Conservation (phyloP, 2,329 filamentous ascomycete species). For the Aspergillus pseudoviridinutans region DNA sequence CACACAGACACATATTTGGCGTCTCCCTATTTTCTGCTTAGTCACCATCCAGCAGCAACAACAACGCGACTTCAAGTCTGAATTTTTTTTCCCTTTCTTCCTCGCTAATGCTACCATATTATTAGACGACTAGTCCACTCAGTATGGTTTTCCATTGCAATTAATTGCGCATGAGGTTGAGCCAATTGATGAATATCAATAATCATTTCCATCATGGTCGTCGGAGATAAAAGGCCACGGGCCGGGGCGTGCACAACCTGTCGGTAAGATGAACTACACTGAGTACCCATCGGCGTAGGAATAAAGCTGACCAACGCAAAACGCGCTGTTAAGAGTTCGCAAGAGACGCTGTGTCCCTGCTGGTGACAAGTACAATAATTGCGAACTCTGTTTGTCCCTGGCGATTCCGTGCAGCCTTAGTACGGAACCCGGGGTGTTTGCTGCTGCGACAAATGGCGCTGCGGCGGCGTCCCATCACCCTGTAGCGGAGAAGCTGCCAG, state of each 20-base stretch:
- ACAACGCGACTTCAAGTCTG: not conserved
- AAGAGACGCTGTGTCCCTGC: conserved; percentile 17
- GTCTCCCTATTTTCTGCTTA: not conserved
- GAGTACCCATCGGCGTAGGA: not conserved
- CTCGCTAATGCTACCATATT: not conserved
- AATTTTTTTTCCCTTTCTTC: not conserved
- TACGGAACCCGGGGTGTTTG: not conserved
- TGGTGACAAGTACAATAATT: conserved; percentile 5
- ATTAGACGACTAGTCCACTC: not conserved
- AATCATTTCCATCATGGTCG: not conserved
- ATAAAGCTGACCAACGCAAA: not conserved
- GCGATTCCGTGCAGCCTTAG: conserved; percentile 12
- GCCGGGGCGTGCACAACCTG: conserved; percentile 14
- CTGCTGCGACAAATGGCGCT: not conserved
- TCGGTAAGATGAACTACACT: conserved; percentile 4
- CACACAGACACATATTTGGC: not conserved
- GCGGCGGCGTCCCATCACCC: not conserved
- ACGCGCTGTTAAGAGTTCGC: conserved; percentile 4
- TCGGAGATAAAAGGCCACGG: conserved; percentile 7
- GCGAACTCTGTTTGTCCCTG: conserved; percentile 12
- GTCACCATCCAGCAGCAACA: not conserved
- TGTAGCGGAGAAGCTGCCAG: not conserved
- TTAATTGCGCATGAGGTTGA: not conserved
- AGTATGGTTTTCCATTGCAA: not conserved
- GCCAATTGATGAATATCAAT: not conserved